phyloP scores from a whole-genome alignment of 148 eudicot species.

The Rhododendron ovatum region DNA sequence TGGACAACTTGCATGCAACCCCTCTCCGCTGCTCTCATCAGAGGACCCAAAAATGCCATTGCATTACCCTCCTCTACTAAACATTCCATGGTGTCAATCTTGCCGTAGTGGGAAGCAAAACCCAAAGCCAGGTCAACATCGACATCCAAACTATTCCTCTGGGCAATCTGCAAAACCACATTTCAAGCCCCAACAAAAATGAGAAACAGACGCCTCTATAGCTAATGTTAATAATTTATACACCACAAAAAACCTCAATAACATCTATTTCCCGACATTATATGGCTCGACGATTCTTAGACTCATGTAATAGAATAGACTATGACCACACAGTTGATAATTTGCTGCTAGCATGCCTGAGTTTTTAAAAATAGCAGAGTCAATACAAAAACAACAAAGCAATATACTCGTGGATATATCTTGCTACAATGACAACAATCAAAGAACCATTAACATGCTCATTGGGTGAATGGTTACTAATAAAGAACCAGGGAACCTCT shows the following conservation, averaged over 20 bases:
- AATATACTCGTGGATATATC: neutral
- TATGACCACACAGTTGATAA: neutral
- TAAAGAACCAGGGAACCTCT: neutral
- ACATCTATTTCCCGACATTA: neutral
- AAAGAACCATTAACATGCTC: neutral
- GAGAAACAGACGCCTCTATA: neutral
- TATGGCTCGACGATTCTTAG: neutral
- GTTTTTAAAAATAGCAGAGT: neutral
- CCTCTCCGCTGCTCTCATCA: slow-evolving; percentile 93
- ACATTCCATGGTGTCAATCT: slow-evolving; percentile 91
- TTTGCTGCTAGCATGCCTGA: neutral
- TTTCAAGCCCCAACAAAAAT: neutral
- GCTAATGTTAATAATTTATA: neutral
- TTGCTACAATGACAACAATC: neutral
- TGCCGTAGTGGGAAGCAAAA: slow-evolving; percentile 89
- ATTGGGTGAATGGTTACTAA: neutral
- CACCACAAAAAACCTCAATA: neutral
- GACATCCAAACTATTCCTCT: slow-evolving; percentile 89
- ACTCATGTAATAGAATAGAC: neutral
- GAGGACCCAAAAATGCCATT: slow-evolving; percentile 89
- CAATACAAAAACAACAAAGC: neutral
- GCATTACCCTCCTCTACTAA: slow-evolving; percentile 97
- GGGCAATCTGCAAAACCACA: slow-evolving; percentile 65
- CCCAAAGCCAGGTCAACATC: slow-evolving; percentile 96
- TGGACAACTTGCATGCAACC: slow-evolving; percentile 84